phyloP scores from a whole-genome alignment of 441 rosid species.

The Kokia cookei region DNA sequence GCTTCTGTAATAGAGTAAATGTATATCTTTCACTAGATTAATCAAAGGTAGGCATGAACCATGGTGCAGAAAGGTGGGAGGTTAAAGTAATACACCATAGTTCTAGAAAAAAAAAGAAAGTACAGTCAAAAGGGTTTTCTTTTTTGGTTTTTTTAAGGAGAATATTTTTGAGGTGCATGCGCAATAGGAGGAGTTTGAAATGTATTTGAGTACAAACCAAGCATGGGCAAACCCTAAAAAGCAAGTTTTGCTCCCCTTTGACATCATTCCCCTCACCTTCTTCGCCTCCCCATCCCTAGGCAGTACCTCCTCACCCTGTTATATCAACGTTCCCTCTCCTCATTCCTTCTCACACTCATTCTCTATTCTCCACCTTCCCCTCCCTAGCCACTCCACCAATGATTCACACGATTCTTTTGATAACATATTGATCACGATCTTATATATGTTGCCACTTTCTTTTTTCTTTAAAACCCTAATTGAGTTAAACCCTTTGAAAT shows the following conservation, averaged over 20 bases:
- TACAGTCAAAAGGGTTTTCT: constrained; percentile 31
- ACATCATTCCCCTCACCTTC: constrained; percentile 73
- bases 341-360: neutral
- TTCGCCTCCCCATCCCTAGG: constrained; percentile 59
- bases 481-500: neutral
- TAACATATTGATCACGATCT: neutral
- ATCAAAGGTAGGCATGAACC: constrained; percentile 27
- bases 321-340: constrained; percentile 19
- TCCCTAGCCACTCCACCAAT: neutral
- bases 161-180: constrained; percentile 69
- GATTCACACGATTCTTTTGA: neutral
- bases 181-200: constrained; percentile 23
- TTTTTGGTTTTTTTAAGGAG: constrained; percentile 15
- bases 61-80: constrained; percentile 17
- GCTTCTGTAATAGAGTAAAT: neutral
- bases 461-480: neutral
- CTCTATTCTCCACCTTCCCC: neutral
- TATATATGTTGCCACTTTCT: neutral
- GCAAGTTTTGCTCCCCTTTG: constrained; percentile 39
- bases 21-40: neutral
- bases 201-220: constrained; percentile 49
- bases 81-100: constrained; percentile 11
- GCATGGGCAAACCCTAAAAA: constrained; percentile 73
- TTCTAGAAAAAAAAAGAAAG: constrained; percentile 10
- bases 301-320: constrained; percentile 12